Evolutionary conservation across 495 filamentous ascomycete genomes (phyloP), one percentile per base, ranked within the genome.

Genomic region (Neurospora terricola): DNA sequence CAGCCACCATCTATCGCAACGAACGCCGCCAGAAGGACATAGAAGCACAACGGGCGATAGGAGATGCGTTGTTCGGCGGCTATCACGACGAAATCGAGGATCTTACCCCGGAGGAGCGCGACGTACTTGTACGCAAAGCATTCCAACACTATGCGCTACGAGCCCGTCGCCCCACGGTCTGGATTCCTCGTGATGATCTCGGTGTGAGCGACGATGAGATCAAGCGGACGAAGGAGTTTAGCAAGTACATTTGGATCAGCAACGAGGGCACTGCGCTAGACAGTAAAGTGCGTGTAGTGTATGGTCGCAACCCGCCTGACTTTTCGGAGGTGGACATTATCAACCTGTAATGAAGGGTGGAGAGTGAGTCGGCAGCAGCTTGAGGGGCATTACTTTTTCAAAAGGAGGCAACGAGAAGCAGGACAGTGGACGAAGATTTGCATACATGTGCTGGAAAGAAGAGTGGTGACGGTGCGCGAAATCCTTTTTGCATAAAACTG

Each of bases 141-240:
- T 99, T 98, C 83, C 91, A 93, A 83, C 96, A 99, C 79, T 89
- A 91, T 68, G 96, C 96, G 5, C 84, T 97, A 27, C 89, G 95
- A 48, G 92, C 96, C 12, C 90, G 92, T 71, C 85, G 94, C 38
- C 96, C 96, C 0, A 92, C 92, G 12, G 89, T 98, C 66, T 98
- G 96, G 96, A 94, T 99, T 66, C 96, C 96, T 10, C 88, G 93
- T 43, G 96, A 99, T 79, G 92, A 96, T 76, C 78, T 98, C 4
- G 96, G 96, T 2, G 88, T 99, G 39, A 92, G 91, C 73, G 94
- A 97, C 77, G 96, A 99, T 76, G 96, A 98, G 81, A 88, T 99
- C 23, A 86, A 83, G 77, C 84, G 93, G 62, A 97, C 94, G 18
- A 85, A 89, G 73, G 86, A 87, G 74, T 93, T 93, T 77, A 93